These are phyloP conservation scores for Kodamaea jinghongensis DNA, from an alignment of 805 yeast species.

Conservation along the genomic window DNA sequence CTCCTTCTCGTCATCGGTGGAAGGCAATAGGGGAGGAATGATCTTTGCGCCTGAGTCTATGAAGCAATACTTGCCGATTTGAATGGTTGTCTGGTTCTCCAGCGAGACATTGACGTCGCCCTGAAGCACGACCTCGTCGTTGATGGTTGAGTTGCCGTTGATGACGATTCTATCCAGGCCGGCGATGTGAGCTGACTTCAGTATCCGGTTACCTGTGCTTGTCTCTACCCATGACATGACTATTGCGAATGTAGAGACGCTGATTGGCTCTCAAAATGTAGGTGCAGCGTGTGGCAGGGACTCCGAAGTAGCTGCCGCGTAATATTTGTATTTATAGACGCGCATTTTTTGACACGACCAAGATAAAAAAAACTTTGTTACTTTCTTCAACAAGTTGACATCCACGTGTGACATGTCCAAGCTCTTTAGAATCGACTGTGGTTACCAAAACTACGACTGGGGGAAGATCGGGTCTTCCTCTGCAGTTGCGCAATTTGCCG, in stretches of 20 bases:
- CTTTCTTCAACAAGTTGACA: neutral
- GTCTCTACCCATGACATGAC: constrained; percentile 46
- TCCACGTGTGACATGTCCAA: constrained; percentile 18
- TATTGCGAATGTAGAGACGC: neutral
- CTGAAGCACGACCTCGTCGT: constrained; percentile 29
- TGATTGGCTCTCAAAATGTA: neutral
- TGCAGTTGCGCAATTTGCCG: constrained; percentile 87
- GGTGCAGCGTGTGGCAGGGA: neutral
- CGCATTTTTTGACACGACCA: constrained; percentile 4
- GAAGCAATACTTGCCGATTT: constrained; percentile 47
- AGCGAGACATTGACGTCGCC: constrained; percentile 28
- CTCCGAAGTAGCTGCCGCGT: neutral
- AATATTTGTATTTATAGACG: neutral
- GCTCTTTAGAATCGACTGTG: constrained; percentile 46
- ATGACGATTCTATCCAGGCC: constrained; percentile 45
- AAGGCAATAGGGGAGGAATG: constrained; percentile 25
- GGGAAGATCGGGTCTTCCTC: constrained; percentile 74
- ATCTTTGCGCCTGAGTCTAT: constrained; percentile 29
- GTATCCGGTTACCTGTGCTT: constrained; percentile 48
- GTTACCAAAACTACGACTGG: constrained; percentile 55
- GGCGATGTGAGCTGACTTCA: constrained; percentile 39
- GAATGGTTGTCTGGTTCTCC: constrained; percentile 25
- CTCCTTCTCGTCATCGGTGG: no score
- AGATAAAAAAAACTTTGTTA: neutral
- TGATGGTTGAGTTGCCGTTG: constrained; percentile 46